phyloP scores from a whole-genome alignment of 202 grass and related monocot species.

The Panicum virgatum region DNA sequence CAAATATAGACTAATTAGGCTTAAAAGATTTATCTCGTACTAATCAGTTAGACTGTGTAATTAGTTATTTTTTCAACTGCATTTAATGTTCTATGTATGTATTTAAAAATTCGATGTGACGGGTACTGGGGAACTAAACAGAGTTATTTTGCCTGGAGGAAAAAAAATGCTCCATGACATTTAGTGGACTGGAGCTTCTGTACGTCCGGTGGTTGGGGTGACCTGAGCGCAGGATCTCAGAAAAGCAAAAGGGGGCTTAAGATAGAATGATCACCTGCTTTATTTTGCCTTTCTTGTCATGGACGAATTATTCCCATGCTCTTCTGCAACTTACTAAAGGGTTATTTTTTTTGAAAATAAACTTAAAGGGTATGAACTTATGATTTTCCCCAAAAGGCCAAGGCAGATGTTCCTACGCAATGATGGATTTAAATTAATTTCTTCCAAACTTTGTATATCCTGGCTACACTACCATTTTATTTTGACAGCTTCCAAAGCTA shows the following conservation, averaged over 20 bases:
- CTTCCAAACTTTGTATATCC: not conserved
- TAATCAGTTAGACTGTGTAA: no score
- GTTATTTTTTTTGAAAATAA: no score
- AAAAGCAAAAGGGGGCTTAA: not conserved
- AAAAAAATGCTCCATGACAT: no score
- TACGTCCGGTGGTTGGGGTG: conserved; percentile 12
- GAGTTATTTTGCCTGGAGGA: no score
- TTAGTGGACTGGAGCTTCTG: conserved; percentile 10
- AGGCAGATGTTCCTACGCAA: not conserved
- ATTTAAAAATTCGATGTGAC: no score
- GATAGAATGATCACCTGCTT: not conserved
- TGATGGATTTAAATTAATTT: not conserved
- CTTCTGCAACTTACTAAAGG: conserved; percentile 3
- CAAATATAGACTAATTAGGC: no score
- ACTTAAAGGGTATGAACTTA: no score
- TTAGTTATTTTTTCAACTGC: no score
- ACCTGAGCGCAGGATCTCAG: not conserved
- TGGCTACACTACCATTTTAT: not conserved
- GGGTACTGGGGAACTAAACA: no score
- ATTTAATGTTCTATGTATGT: no score
- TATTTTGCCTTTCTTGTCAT: conserved; percentile 11
- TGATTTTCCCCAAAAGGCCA: not conserved
- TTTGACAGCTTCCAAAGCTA: not conserved
- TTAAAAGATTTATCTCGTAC: no score
- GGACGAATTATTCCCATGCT: conserved; percentile 24